Evolutionary conservation across 495 filamentous ascomycete species (phyloP), one percentile per base, ranked within the genome.

Genomic region (Aspergillus homomorphus): DNA sequence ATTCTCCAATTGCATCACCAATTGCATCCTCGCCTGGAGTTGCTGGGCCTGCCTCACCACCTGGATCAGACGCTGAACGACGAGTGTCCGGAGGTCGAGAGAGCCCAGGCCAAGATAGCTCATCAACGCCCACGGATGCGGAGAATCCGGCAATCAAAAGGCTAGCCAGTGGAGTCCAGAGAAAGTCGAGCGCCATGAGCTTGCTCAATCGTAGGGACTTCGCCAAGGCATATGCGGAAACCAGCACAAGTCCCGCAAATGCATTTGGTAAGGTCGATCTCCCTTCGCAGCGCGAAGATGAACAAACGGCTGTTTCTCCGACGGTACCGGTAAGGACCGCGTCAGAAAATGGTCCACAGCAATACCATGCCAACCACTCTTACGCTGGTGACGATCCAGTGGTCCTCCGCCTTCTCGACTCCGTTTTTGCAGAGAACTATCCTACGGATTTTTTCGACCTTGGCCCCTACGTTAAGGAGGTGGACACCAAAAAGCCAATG

Each of bases 351-450:
- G 44, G 55, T 4, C 54, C 64, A 0, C 71, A 74, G 4, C 72
- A 75, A 14, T 65, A 80, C 69, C 67, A 72, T 54, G 74, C 77
- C 16, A 76, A 71, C 38, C 90, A 95, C 65, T 87, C 87, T 0
- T 97, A 97, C 66, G 73, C 77, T n/a, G 94, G 93, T 3, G 88
- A 91, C 67, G 91, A 99, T 64, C 95, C 93, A 7, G 88, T 81
- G 52, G 86, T 98, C 16, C 74, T 97, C 48, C 88, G 84, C 63
- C 85, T 98, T 69, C 78, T 99, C 3, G 89, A 98, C 66, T 84
- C 86, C 30, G 88, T 97, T 64, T 96, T 92, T 66, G 79, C 92
- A 4, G 92, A 96, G 56, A 95, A 92, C 62, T 96, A 91, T 67
- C 92, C 94, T 0, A 86, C 84, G 24, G 93, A 96, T 63, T 59